These are phyloP conservation scores for Cercospora sojina DNA, from an alignment of 2,329 filamentous ascomycete genomes.

Conservation along the genomic window DNA sequence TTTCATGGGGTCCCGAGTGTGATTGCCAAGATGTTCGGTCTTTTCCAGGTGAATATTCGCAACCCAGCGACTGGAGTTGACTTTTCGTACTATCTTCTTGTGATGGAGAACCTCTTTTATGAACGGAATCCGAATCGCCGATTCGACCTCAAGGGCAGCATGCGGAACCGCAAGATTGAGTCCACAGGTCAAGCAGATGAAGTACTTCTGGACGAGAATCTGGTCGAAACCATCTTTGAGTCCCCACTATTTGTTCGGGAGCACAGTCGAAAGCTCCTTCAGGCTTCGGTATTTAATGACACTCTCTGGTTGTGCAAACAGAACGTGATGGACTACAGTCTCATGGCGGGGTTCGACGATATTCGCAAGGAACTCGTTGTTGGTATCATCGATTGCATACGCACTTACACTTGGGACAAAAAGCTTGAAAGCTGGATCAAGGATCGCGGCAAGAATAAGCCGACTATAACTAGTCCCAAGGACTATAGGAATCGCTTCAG, in stretches of 20 bases:
- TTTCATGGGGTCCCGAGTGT: constrained; percentile 92
- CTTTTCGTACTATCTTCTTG: constrained; percentile 87
- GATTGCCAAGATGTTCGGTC: constrained; percentile 98
- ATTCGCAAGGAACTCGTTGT: constrained; percentile 86
- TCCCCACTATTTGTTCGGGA: constrained; percentile 92
- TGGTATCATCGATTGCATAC: constrained; percentile 96
- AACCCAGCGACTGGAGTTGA: constrained; percentile 88
- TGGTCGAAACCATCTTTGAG: constrained; percentile 99
- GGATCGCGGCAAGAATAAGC: constrained; percentile 81
- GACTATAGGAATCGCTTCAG: constrained; percentile 96
- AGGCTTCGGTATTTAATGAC: constrained; percentile 94
- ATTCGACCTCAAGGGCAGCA: constrained; percentile 93
- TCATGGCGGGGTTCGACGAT: constrained; percentile 98
- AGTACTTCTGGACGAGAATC: constrained; percentile 94
- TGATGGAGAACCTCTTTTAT: constrained; percentile 99
- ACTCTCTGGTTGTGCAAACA: constrained; percentile 91
- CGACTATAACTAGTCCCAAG: constrained; percentile 94
- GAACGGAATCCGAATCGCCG: constrained; percentile 79
- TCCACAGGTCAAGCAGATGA: constrained; percentile 95
- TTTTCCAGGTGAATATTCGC: constrained; percentile 97
- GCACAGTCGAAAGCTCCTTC: constrained; percentile 90
- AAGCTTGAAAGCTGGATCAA: constrained; percentile 99
- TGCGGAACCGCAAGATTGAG: constrained; percentile 97
- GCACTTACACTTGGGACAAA: constrained; percentile 99
- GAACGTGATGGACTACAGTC: constrained; percentile 98